These are phyloP conservation scores for Xylaria telfairii DNA, from an alignment of 495 filamentous ascomycete genomes.

Conservation along the genomic window DNA sequence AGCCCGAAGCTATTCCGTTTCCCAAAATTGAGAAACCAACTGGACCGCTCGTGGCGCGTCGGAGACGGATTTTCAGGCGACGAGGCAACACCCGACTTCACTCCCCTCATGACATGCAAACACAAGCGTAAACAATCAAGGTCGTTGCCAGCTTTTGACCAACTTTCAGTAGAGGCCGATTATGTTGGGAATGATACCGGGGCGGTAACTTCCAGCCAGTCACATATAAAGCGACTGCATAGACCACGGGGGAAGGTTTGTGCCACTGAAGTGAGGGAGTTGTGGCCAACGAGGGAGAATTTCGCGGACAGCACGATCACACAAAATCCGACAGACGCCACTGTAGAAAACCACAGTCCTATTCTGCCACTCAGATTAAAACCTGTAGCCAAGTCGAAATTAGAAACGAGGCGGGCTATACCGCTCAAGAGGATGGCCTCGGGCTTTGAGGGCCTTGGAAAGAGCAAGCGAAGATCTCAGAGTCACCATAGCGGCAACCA, in stretches of 20 bases:
- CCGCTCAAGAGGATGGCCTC: constrained; percentile 30
- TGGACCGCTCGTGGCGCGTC: constrained; percentile 28
- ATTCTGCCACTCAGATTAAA: not conserved
- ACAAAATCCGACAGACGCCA: constrained; percentile 3
- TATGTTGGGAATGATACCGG: not conserved
- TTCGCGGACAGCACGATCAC: constrained; percentile 32
- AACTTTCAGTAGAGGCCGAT: constrained; percentile 32
- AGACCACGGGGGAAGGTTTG: constrained; percentile 10
- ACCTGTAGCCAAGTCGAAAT: not conserved
- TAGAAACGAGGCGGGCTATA: not conserved
- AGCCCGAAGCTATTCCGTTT: constrained; percentile 28
- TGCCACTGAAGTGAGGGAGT: constrained; percentile 21
- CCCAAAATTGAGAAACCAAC: constrained; percentile 29
- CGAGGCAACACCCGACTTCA: constrained; percentile 30
- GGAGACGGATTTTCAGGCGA: constrained; percentile 39
- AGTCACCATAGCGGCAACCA: not conserved
- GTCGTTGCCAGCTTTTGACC: constrained; percentile 28
- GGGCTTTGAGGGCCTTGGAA: constrained; percentile 36
- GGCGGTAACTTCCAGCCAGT: not conserved
- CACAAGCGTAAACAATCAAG: constrained; percentile 31
- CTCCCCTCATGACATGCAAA: constrained; percentile 22
- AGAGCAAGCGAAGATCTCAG: not conserved
- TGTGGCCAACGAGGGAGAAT: constrained; percentile 38
- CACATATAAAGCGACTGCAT: not conserved
- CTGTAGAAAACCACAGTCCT: not conserved